phyloP scores from a whole-genome alignment of 1,284 basidiomycete genomes.

The Leccinum pallidistipes region DNA sequence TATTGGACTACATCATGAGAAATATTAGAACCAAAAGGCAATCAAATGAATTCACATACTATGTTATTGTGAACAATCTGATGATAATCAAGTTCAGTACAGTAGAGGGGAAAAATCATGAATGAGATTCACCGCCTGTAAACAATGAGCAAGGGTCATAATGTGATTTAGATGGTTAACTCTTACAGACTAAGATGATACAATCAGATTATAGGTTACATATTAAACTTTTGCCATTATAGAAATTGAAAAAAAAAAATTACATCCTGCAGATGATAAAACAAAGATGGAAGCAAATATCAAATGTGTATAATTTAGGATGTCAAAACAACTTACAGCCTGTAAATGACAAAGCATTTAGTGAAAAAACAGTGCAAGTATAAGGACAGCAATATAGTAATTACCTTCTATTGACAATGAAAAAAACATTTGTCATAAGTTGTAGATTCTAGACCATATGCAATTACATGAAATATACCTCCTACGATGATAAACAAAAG shows the following conservation, averaged over 20 bases:
- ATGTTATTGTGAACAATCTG: too few relatives aligned
- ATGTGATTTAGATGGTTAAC: accelerated
- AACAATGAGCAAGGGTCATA: not conserved
- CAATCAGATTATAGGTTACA: not conserved
- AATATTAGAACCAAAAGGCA: not conserved
- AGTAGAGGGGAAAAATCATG: not conserved
- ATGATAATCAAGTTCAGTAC: too few relatives aligned
- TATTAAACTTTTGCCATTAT: not conserved
- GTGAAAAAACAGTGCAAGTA: too few relatives aligned
- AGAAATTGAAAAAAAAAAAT: not conserved
- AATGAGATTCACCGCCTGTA: not conserved
- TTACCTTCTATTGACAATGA: not conserved
- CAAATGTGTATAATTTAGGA: not conserved
- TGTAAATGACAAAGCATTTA: not conserved
- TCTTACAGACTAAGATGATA: not conserved
- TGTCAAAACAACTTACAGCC: not conserved
- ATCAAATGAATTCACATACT: not conserved
- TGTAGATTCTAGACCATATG: not conserved
- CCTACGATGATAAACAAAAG: too few relatives aligned
- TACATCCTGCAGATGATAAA: not conserved
- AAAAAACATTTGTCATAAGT: not conserved
- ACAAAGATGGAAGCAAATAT: not conserved
- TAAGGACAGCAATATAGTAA: not conserved
- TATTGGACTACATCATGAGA: not conserved
- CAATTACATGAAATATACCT: not conserved